phyloP scores from a whole-genome alignment of 2,329 filamentous ascomycete genomes.

The Microdochium trichocladiopsis region DNA sequence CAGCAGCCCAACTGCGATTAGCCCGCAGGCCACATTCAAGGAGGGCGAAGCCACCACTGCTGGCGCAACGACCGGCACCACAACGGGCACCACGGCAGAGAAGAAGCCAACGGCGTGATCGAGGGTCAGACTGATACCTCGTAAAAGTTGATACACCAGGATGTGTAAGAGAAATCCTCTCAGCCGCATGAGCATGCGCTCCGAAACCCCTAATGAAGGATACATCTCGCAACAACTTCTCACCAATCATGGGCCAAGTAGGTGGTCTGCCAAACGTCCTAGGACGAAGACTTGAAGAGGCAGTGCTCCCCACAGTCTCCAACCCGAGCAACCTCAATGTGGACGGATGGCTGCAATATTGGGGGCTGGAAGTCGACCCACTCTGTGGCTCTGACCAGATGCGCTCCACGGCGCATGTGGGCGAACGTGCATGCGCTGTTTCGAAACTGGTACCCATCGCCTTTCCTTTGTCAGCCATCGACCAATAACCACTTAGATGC shows the following conservation, averaged over 20 bases:
- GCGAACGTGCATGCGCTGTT: background rate
- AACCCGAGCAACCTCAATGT: background rate
- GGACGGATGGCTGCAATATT: background rate
- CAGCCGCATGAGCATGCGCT: too few species aligned
- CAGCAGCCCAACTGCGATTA: conserved; percentile 22
- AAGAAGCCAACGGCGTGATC: background rate
- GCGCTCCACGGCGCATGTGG: background rate
- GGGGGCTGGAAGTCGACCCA: background rate
- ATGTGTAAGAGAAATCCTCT: too few species aligned
- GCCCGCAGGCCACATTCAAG: conserved; percentile 5
- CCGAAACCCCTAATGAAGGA: too few species aligned
- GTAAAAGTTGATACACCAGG: too few species aligned
- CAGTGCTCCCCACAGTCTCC: background rate
- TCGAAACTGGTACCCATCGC: background rate
- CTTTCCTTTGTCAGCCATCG: too few species aligned
- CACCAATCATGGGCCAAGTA: too few species aligned
- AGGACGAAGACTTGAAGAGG: background rate
- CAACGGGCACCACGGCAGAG: conserved; percentile 1
- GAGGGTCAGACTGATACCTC: too few species aligned
- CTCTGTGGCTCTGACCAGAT: background rate
- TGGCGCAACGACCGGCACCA: conserved; percentile 1
- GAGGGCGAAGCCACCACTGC: background rate
- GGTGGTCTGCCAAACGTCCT: background rate
- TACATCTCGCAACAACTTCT: too few species aligned
- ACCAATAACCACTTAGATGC: too few species aligned